Base-by-base conservation (phyloP, 352 stramenopile genomes). In the Lagenidium sp. region DNA sequence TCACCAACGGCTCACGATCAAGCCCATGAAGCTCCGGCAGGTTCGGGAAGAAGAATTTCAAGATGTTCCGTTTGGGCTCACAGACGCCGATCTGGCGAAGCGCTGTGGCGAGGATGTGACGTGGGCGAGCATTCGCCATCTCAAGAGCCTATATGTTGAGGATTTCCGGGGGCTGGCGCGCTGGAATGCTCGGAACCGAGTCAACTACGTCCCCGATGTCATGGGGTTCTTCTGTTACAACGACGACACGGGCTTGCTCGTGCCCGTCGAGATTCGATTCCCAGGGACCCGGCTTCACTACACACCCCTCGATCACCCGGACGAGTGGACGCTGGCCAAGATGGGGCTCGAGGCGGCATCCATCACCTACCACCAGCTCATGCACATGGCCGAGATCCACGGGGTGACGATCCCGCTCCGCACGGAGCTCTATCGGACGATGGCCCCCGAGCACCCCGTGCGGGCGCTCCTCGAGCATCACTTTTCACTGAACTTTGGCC, bases 391-490 rank as follows among this genome's bases (percentile, higher is more conserved):
- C 15, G 31, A 52, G 30, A 58, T 44, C 15, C 50, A 58, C 20
- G 44, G 42, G 13, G 20, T 75, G 13, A 60, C 47, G 0, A 52
- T 68, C 10, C 63, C 63, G 4, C 56, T 75, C 12, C 63, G 65
- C 13, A 60, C 72, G 6, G 66, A 74, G 41, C 48, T 68, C 38
- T 56, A 70, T 29, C 60, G 66, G 5, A 60, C 42, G 36, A 37
- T 75, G 35, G 44, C 53, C 1, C 36, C 16, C 0, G 35, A 61
- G 0, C 62, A 77, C 30, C 65, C 65, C 0, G 41, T 77, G 21
- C 57, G 65, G 8, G 65, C 59, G 2, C 54, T 77, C 29, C 31
- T 77, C 11, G 38, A 64, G 42, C 60, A 68, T 36, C 65, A 77
- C 44, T 53, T 65, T 15, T 50, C 53, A 4, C 43, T 57, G 2